A percentile compares a stretch with the other conserved stretches of the same genome.
These are phyloP conservation scores for Allomyces arbusculus DNA, from an alignment of 192 early-diverging fungal genomes.

Conservation along the genomic window DNA sequence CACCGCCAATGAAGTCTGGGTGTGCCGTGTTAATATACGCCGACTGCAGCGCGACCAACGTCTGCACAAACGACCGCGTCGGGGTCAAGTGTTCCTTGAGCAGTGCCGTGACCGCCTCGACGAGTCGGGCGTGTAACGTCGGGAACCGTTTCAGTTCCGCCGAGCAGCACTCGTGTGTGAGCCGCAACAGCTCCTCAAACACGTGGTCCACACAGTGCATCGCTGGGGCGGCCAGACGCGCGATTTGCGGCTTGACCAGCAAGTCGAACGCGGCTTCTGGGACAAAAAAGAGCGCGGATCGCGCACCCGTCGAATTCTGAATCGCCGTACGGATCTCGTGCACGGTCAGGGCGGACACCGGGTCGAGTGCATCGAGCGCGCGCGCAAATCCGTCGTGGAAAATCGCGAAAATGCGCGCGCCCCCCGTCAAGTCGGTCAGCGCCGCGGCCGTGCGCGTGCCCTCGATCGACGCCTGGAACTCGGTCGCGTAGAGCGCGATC, in stretches of 20 bases:
- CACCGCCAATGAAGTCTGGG: conserved; percentile 62
- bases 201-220: conserved; percentile 61
- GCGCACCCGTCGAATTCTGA: conserved; percentile 60
- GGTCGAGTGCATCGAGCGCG: conserved; percentile 48
- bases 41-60: conserved; percentile 55
- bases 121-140: conserved; percentile 42
- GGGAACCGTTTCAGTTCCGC: conserved; percentile 54
- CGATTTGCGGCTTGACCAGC: conserved; percentile 61
- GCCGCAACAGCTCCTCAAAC: conserved; percentile 63
- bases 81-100: conserved; percentile 52
- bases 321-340: conserved; percentile 62
- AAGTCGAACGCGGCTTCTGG: conserved; percentile 72
- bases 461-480: conserved; percentile 59
- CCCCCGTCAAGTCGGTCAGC: conserved; percentile 55
- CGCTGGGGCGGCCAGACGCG: conserved; percentile 47
- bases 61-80: conserved; percentile 53
- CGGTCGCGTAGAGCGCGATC: conserved; percentile 53
- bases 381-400: conserved; percentile 60
- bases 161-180: conserved; percentile 46
- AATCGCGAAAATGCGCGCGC: conserved; percentile 61
- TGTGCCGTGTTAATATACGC: conserved; percentile 74
- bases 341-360: conserved; percentile 44
- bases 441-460: conserved; percentile 42
- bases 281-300: conserved; percentile 66
- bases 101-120: conserved; percentile 59